Conservation (phyloP, 805 yeast genomes). For the Cyberlindnera veronae region DNA sequence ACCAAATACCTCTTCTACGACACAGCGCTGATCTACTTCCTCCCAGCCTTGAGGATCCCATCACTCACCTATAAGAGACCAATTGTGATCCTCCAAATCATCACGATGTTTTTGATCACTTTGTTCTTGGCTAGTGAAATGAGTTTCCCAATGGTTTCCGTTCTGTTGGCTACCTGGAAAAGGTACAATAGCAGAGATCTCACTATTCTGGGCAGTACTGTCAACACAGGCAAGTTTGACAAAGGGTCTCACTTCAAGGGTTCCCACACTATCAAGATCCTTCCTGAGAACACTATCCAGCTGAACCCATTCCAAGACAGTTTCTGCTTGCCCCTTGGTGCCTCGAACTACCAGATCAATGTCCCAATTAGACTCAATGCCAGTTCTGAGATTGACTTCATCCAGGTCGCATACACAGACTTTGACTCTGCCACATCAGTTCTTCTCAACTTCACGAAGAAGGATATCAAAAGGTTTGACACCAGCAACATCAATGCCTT, state of each 20-base stretch:
- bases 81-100: constrained; percentile 47
- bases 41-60: constrained; percentile 76
- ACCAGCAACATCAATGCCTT: constrained; percentile 18
- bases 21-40: constrained; percentile 60
- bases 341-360: constrained; percentile 30
- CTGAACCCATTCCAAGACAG: constrained; percentile 71
- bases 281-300: constrained; percentile 87
- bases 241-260: constrained; percentile 67
- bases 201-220: constrained; percentile 48
- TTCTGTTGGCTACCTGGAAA: constrained; percentile 42
- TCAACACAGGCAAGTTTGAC: constrained; percentile 30
- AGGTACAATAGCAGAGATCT: constrained; percentile 42
- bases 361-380: constrained; percentile 82
- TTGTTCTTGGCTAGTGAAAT: constrained; percentile 50
- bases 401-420: constrained; percentile 62
- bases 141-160: constrained; percentile 43
- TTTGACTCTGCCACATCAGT: constrained; percentile 47
- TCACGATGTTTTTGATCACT: constrained; percentile 45
- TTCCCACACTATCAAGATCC: constrained; percentile 74
- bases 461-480: constrained; percentile 45
- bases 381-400: constrained; percentile 61
- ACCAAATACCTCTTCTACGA: constrained; percentile 74
- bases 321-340: constrained; percentile 52
- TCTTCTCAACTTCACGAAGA: constrained; percentile 50
- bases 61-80: constrained; percentile 61